Conservation (phyloP, 2,329 filamentous ascomycete genomes). For the Akanthomyces lecanii region DNA sequence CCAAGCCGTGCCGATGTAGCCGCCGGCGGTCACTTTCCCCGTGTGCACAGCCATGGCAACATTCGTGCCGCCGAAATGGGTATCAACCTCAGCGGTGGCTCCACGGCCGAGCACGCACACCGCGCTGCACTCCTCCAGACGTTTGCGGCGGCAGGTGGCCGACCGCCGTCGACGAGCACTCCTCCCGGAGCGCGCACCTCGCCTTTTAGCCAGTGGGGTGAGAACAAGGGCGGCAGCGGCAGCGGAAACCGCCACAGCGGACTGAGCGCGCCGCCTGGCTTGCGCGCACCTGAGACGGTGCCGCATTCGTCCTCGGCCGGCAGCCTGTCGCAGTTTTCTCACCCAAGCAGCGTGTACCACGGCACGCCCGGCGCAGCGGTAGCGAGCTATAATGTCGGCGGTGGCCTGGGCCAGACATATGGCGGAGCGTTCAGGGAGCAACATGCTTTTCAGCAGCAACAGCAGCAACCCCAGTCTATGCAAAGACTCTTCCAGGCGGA, state of each 20-base stretch:
- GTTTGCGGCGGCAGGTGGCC: constrained; percentile 23
- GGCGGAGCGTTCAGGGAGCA: neutral
- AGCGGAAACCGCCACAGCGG: constrained; percentile 19
- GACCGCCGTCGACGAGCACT: constrained; percentile 5
- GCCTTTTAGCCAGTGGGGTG: constrained; percentile 29
- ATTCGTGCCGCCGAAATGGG: constrained; percentile 18
- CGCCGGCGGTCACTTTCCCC: neutral
- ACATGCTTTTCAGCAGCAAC: neutral
- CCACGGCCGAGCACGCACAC: constrained; percentile 29
- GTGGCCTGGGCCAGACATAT: neutral
- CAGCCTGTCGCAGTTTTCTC: constrained; percentile 38
- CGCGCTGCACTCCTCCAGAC: constrained; percentile 34
- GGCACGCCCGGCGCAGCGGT: constrained; percentile 37
- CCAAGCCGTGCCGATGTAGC: neutral
- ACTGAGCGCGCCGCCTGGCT: constrained; percentile 21
- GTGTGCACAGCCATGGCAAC: constrained; percentile 17
- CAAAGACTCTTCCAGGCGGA: constrained; percentile 30
- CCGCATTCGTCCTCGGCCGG: constrained; percentile 24
- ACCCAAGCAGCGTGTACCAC: constrained; percentile 48
- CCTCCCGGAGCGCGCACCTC: constrained; percentile 25
- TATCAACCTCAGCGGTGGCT: constrained; percentile 17
- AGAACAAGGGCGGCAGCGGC: constrained; percentile 17
- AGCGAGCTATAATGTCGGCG: neutral
- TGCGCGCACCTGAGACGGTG: constrained; percentile 20
- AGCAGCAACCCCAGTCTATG: constrained; percentile 17